These are phyloP conservation scores for Fraxinus americana DNA, from an alignment of 257 asterid genomes.

Conservation along the genomic window DNA sequence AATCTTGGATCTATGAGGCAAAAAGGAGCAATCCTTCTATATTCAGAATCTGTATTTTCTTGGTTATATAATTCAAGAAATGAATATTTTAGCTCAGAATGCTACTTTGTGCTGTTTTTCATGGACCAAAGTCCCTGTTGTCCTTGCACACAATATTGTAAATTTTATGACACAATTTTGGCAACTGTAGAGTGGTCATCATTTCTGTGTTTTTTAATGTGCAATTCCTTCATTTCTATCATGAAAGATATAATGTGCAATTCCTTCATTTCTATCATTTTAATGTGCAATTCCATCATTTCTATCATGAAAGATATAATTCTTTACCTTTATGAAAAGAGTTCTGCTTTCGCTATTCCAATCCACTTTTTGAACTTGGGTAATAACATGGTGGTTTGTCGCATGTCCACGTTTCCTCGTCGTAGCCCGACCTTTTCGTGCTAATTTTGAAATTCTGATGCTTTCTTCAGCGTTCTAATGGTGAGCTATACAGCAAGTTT, in stretches of 20 bases:
- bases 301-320: neutral
- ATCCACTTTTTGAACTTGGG: too few relatives aligned
- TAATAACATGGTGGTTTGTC: too few relatives aligned
- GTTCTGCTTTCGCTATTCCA: too few relatives aligned
- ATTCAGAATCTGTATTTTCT: neutral
- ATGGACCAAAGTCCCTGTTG: neutral
- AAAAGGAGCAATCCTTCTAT: neutral
- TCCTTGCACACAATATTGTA: neutral
- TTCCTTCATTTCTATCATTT: neutral
- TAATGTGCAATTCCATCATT: neutral
- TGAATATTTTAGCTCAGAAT: neutral
- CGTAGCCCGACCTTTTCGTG: too few relatives aligned
- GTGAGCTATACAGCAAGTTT: too few relatives aligned
- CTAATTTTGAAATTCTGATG: too few relatives aligned
- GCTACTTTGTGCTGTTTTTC: neutral
- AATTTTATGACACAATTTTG: constrained; percentile 1
- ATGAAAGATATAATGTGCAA: neutral
- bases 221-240: neutral
- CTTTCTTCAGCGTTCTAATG: too few relatives aligned
- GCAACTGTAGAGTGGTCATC: neutral
- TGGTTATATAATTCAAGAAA: neutral
- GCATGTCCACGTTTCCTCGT: too few relatives aligned
- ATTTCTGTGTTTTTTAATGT: neutral
- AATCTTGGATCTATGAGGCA: neutral
- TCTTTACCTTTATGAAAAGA: neutral